Conservation (phyloP, 805 yeast species). For the Suhomyces sp. region DNA sequence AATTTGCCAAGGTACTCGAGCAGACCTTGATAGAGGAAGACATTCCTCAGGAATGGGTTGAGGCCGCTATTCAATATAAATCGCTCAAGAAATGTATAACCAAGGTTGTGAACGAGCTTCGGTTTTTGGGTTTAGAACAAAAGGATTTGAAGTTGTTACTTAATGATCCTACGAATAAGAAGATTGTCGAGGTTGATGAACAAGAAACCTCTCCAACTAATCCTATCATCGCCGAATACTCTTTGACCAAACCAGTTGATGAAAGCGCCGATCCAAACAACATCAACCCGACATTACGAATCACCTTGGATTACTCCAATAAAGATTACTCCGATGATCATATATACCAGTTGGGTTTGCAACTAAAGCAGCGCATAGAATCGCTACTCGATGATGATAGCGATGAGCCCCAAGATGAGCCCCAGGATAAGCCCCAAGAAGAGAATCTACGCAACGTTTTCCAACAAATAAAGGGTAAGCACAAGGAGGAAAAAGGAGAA, state of each 20-base stretch:
- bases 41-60: conserved; percentile 66
- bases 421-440: conserved; percentile 5
- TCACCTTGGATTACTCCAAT: conserved; percentile 31
- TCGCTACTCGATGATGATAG: conserved; percentile 20
- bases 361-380: conserved; percentile 27
- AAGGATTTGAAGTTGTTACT: conserved; percentile 39
- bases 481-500: neutral
- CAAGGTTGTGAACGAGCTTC: conserved; percentile 61
- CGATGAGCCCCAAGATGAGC: conserved; percentile 13
- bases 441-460: neutral
- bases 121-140: conserved; percentile 53
- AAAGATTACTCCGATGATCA: conserved; percentile 30
- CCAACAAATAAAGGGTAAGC: neutral
- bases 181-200: conserved; percentile 31
- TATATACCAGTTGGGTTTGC: conserved; percentile 27
- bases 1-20: conserved; percentile 71
- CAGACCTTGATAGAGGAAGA: conserved; percentile 57
- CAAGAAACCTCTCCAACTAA: conserved; percentile 31
- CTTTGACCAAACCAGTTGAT: conserved; percentile 30
- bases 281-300: conserved; percentile 40
- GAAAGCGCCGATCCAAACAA: conserved; percentile 8
- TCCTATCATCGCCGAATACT: conserved; percentile 43
- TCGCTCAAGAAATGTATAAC: conserved; percentile 64
- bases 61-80: conserved; percentile 69
- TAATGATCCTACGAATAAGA: conserved; percentile 21